phyloP scores from a whole-genome alignment of 108 stramenopile genomes.

The Cyclostephanos tholiformis region DNA sequence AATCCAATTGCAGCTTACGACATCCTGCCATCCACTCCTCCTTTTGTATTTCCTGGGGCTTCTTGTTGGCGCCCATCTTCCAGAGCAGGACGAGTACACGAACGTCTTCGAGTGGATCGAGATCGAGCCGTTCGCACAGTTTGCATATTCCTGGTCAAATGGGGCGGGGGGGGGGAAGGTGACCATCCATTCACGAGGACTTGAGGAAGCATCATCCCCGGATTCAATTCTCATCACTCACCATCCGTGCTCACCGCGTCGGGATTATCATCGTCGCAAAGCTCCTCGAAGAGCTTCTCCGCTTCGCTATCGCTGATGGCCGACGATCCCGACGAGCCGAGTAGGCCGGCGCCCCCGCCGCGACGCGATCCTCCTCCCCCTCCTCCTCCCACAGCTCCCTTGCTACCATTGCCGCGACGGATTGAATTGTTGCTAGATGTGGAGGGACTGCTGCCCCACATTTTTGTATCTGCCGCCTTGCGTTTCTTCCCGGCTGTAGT shows the following conservation, averaged over 20 bases:
- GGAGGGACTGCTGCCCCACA: neutral
- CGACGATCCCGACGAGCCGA: neutral
- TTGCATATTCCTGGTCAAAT: constrained; percentile 57
- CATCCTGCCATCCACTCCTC: constrained; percentile 81
- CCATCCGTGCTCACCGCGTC: constrained; percentile 71
- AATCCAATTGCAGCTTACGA: constrained; percentile 57
- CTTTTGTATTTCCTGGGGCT: constrained; percentile 80
- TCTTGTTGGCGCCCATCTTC: constrained; percentile 81
- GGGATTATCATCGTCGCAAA: constrained; percentile 72
- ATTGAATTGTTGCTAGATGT: neutral
- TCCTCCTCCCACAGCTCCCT: no score
- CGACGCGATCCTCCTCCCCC: neutral
- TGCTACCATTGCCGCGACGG: neutral
- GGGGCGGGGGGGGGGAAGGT: neutral
- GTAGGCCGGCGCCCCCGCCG: neutral
- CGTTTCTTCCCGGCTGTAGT: no score
- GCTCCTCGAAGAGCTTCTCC: constrained; percentile 60
- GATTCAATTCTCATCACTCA: constrained; percentile 13
- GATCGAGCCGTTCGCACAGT: constrained; percentile 77
- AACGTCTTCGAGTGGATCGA: constrained; percentile 84
- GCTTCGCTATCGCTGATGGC: constrained; percentile 26
- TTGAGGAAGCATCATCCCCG: neutral
- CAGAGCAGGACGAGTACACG: constrained; percentile 86
- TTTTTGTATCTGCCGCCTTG: constrained; percentile 7
- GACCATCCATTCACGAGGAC: neutral